Evolutionary conservation across 345 rosid species (phyloP).

Genomic region (Streptanthus diversifolius): DNA sequence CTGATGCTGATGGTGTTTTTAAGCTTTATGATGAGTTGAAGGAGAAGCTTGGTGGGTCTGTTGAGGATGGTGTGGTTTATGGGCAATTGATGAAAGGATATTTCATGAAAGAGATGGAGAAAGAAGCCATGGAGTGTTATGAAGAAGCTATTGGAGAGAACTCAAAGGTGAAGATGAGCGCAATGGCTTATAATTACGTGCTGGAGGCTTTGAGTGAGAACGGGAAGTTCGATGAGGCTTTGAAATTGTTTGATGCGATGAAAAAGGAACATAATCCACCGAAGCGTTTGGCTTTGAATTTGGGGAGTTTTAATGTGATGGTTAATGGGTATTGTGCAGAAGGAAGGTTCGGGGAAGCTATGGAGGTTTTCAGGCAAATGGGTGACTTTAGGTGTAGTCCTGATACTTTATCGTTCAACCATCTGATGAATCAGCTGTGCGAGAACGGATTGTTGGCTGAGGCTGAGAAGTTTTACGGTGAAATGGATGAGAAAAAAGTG

Average conservation of each 20-base stretch:
- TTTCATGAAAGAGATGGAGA: conserved; percentile 68
- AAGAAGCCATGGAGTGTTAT: conserved; percentile 76
- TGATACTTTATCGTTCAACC: conserved; percentile 61
- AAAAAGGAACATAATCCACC: conserved; percentile 66
- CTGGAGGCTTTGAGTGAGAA: conserved; percentile 71
- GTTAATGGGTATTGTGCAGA: conserved; percentile 67
- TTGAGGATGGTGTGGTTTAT: conserved; percentile 77
- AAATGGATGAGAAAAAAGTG: conserved; percentile 75
- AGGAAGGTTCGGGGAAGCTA: conserved; percentile 60
- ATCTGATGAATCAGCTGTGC: conserved; percentile 75
- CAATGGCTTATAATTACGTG: conserved; percentile 60
- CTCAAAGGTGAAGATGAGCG: conserved; percentile 63
- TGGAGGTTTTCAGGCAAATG: conserved; percentile 66
- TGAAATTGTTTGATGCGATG: conserved; percentile 68
- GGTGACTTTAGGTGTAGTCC: conserved; percentile 61
- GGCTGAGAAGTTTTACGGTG: conserved; percentile 67
- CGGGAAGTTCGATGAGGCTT: conserved; percentile 67
- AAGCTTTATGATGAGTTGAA: conserved; percentile 69
- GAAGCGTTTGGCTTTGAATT: conserved; percentile 50
- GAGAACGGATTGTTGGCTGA: conserved; percentile 56
- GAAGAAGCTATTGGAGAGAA: conserved; percentile 48
- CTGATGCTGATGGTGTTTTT: conserved; percentile 58
- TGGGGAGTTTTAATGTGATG: conserved; percentile 88
- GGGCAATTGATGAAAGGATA: conserved; percentile 78
- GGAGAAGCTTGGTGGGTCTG: conserved; percentile 63